Conservation (phyloP, 768 basidiomycete species). For the Tulasnella sp. region DNA sequence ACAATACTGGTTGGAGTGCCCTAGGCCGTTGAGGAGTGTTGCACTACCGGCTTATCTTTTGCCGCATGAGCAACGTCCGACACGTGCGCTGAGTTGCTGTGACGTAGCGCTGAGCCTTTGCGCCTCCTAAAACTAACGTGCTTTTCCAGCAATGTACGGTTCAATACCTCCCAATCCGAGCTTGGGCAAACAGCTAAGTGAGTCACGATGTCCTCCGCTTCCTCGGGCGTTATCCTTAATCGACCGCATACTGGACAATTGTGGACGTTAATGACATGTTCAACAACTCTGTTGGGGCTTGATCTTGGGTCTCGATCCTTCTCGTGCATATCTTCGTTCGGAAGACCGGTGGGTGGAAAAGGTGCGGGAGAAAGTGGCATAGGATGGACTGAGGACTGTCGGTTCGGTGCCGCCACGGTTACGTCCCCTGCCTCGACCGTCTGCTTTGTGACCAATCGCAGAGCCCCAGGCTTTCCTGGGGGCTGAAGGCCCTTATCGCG, state of each 20-base stretch:
- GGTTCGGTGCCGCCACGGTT: not conserved
- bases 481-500: not conserved
- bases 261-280: slow-evolving; percentile 93
- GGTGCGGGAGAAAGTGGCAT: not conserved
- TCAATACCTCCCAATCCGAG: slow-evolving; percentile 85
- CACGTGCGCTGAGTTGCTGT: too few species aligned
- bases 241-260: slow-evolving; percentile 92
- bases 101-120: too few species aligned
- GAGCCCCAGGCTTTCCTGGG: not conserved
- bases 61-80: too few species aligned
- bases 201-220: slow-evolving; percentile 91
- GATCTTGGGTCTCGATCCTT: slow-evolving; percentile 30
- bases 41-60: too few species aligned
- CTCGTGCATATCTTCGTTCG: slow-evolving; percentile 17
- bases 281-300: slow-evolving; percentile 45
- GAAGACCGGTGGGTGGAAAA: not conserved
- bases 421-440: not conserved
- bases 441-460: not conserved
- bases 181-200: slow-evolving; percentile 94
- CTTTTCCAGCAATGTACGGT: slow-evolving; percentile 90
- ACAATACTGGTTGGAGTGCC: too few species aligned
- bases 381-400: not conserved
- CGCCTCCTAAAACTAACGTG: slow-evolving; percentile 63
- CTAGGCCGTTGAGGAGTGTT: too few species aligned
- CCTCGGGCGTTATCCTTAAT: slow-evolving; percentile 76